Base-by-base conservation (phyloP, 805 yeast species). In the Yarrowia deformans region DNA sequence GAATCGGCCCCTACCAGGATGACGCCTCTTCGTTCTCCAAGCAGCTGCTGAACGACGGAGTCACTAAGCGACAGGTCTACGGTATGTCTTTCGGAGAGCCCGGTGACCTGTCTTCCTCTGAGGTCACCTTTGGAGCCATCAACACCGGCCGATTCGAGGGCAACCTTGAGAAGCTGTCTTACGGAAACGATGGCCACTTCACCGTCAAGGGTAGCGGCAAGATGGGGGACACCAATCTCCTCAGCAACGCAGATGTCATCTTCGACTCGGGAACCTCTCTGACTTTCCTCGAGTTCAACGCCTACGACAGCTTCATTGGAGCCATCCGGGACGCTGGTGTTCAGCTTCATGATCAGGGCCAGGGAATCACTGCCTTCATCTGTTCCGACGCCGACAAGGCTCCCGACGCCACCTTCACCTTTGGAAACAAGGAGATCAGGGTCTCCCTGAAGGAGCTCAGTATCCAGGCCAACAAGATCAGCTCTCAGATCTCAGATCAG, bases 41-140 rank as follows among this genome's bases (percentile, higher is more conserved):
- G 37, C 63, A 40, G 63, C 48, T 56, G 39, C 18, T 40, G 6
- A 10, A 40, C 10, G 39, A 56, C 29, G 19, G 19, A 10, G 37
- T 29, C 23, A 56, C 12, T 16, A 40, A 56, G 63, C 48, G 63
- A 40, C 46, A 56, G 37, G 63, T 56, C 39, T 56, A 56, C 39
- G 63, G 48, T 10, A 23, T 56, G 48, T 56, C 63, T 19, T 29
- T 56, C 3, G 63, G 48, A 8, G 48, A 56, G 19, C 35, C 48
- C 16, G 29, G n/a, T 1, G 48, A 56, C 63, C 12, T 40, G 48
- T 18, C 63, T n/a, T 7, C 63, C 14, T 69, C 77, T 8, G 63
- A 56, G 48, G 42, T 56, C 37, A 40, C 63, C n/a, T 56, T 56
- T 10, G 63, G 63, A 16, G 48, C 63, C 19, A 40, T 56, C 39